These are phyloP conservation scores for Salvia rosmarinus DNA, from an alignment of 257 asterid genomes.

Conservation along the genomic window DNA sequence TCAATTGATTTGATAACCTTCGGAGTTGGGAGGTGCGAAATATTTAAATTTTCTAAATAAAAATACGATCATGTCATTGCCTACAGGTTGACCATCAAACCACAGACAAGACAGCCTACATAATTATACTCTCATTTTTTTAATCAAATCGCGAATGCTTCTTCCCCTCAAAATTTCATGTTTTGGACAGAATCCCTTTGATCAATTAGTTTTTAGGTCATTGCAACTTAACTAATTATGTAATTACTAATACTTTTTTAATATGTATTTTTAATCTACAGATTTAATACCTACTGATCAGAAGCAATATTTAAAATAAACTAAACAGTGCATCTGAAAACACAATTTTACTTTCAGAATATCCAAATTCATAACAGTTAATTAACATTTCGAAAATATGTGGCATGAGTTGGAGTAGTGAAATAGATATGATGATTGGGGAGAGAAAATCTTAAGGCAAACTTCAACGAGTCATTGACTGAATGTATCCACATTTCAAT, in stretches of 20 bases:
- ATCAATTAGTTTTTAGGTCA: background rate
- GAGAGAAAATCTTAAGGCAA: constrained; percentile 35
- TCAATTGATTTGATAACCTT: constrained; percentile 39
- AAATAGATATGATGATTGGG: constrained; percentile 49
- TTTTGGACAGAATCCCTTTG: background rate
- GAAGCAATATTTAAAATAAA: no score
- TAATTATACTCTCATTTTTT: constrained; percentile 9
- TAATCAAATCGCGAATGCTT: background rate
- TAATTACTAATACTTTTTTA: no score
- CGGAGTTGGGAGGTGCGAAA: constrained; percentile 11
- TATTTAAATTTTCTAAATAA: no score
- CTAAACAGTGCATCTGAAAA: no score
- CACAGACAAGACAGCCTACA: background rate
- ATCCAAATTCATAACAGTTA: no score
- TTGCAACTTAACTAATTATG: background rate
- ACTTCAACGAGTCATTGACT: constrained; percentile 40
- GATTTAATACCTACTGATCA: no score
- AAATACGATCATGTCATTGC: constrained; percentile 37
- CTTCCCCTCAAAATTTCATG: background rate
- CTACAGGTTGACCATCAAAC: constrained; percentile 52
- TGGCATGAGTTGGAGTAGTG: constrained; percentile 37
- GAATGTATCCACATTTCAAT: constrained; percentile 34
- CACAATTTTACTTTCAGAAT: no score
- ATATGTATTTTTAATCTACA: no score
- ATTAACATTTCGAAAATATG: no score